Percentiles rank a stretch among this genome's conserved stretches.
These are phyloP conservation scores for Paramecium octaurelia DNA, from an alignment of 73 alveolate species.

Conservation along the genomic window DNA sequence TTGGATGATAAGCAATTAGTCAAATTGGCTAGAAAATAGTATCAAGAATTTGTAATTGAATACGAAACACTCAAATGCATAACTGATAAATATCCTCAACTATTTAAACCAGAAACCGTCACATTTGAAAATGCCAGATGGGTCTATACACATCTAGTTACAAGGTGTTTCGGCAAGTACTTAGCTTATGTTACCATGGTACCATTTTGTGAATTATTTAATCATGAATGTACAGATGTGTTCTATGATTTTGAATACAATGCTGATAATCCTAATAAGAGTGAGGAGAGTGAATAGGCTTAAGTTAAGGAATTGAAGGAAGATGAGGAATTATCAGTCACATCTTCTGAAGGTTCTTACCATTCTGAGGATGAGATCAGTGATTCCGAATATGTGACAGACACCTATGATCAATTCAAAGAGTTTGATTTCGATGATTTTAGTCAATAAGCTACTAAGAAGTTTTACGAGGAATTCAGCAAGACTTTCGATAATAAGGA, in stretches of 20 bases:
- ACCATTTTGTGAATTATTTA: conserved; percentile 53
- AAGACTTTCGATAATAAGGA: neutral
- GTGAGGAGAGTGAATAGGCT: neutral
- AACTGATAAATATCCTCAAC: conserved; percentile 17
- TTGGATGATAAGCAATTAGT: conserved; percentile 26
- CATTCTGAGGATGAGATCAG: neutral
- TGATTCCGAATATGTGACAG: conserved; percentile 19
- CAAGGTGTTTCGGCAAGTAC: conserved; percentile 51
- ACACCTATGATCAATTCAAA: neutral
- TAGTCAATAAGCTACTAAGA: neutral
- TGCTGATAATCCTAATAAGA: conserved; percentile 13
- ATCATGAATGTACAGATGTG: conserved; percentile 57
- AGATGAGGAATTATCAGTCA: neutral
- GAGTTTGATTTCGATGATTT: neutral
- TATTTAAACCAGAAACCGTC: neutral
- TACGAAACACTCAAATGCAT: conserved; percentile 7
- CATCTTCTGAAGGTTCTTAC: conserved; percentile 32
- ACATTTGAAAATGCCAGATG: conserved; percentile 51
- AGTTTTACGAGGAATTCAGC: neutral
- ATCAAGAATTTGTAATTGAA: neutral
- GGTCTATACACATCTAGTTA: conserved; percentile 50
- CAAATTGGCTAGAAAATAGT: conserved; percentile 12
- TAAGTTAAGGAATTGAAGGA: neutral
- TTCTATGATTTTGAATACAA: conserved; percentile 26
- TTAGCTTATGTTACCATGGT: conserved; percentile 58